Conservation (phyloP, 1,284 basidiomycete genomes). For the Agaricales sp. region DNA sequence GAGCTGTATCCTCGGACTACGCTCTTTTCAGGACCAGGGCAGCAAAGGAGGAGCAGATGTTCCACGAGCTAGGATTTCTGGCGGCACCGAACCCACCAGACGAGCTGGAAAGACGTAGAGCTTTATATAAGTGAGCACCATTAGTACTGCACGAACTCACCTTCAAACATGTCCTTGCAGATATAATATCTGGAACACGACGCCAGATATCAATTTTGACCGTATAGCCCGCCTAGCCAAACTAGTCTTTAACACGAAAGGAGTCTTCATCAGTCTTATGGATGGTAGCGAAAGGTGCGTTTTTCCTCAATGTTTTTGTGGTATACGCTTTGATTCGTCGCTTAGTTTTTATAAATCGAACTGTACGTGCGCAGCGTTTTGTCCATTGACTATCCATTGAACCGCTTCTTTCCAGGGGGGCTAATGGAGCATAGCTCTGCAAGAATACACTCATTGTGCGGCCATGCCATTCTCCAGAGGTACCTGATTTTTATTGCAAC, state of each 20-base stretch:
- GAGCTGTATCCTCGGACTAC: conserved; percentile 23
- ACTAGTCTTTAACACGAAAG: conserved; percentile 85
- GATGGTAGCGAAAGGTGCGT: conserved; percentile 73
- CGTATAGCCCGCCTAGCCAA: conserved; percentile 85
- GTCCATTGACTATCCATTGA: conserved; percentile 2
- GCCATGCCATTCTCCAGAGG: conserved; percentile 77
- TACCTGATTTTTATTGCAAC: conserved; percentile 21
- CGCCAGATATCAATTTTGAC: conserved; percentile 84
- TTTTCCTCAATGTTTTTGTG: conserved; percentile 6
- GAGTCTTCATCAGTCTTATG: conserved; percentile 74
- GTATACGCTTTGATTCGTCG: conserved; percentile 8
- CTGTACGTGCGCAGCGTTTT: conserved; percentile 33
- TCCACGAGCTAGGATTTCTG: conserved; percentile 57
- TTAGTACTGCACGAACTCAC: no score
- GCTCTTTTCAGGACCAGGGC: conserved; percentile 28
- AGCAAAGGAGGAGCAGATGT: conserved; percentile 55
- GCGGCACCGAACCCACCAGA: conserved; percentile 74
- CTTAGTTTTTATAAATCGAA: conserved; percentile 76
- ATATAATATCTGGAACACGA: conserved; percentile 82
- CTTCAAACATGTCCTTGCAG: conserved; percentile 24
- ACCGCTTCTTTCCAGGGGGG: conserved; percentile 38
- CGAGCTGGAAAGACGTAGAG: conserved; percentile 70
- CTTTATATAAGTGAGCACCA: conserved; percentile 60
- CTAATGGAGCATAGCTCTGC: conserved; percentile 42
- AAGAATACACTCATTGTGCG: conserved; percentile 69